These are phyloP conservation scores for Lodderomyces metapsilosis DNA, from an alignment of 1,139 yeast genomes.

Conservation along the genomic window DNA sequence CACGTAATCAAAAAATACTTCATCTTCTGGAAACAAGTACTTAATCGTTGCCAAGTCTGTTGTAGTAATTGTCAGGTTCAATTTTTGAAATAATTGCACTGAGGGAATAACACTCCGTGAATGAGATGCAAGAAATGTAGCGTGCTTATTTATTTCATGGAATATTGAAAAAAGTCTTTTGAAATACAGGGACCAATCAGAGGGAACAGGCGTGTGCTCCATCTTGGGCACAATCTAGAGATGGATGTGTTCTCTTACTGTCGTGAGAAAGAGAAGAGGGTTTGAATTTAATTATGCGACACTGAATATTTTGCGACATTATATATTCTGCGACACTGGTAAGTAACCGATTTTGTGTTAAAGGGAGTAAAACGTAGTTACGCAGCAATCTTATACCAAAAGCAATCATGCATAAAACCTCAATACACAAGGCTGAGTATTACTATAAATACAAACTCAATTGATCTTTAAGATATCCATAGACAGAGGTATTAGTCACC, in stretches of 20 bases:
- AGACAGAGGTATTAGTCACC: no score
- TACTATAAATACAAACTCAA: neutral
- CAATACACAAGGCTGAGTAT: neutral
- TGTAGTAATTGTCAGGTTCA: slow-evolving; percentile 28
- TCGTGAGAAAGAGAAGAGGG: no score
- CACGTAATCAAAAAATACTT: slow-evolving; percentile 64
- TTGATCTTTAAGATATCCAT: no score
- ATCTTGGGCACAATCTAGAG: neutral
- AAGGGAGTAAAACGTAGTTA: no score
- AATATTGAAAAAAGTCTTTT: slow-evolving; percentile 23
- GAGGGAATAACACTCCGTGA: slow-evolving; percentile 45
- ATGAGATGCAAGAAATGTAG: slow-evolving; percentile 43
- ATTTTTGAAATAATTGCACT: slow-evolving; percentile 30
- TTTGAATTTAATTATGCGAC: no score
- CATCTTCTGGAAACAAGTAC: slow-evolving; percentile 65
- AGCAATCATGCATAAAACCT: neutral
- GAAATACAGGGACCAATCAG: slow-evolving; percentile 15
- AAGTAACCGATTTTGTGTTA: no score
- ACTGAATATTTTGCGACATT: no score
- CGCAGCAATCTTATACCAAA: neutral
- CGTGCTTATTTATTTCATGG: slow-evolving; percentile 38
- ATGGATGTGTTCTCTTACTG: neutral
- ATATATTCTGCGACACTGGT: no score
- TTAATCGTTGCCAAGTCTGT: slow-evolving; percentile 64
- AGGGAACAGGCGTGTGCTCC: slow-evolving; percentile 6